Conservation (phyloP, 345 rosid genomes). For the Aurinia saxatilis region DNA sequence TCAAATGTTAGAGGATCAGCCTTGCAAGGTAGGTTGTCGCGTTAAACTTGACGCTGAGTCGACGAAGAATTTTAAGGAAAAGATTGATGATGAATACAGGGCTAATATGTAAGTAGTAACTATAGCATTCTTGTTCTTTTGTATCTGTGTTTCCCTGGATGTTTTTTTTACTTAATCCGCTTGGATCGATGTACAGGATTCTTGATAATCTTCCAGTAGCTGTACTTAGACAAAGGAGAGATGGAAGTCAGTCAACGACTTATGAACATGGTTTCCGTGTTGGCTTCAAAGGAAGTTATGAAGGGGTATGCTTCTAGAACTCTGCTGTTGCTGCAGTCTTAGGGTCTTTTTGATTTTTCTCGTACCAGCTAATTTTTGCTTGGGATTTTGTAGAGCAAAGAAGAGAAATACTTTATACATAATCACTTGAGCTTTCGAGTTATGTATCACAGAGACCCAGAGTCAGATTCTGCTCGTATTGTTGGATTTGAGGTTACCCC, state of each 20-base stretch:
- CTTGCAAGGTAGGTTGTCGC: slow-evolving; percentile 73
- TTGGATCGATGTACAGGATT: slow-evolving; percentile 53
- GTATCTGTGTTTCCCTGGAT: background rate
- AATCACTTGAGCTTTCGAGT: slow-evolving; percentile 95
- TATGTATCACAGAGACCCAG: slow-evolving; percentile 82
- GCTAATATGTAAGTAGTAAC: slow-evolving; percentile 71
- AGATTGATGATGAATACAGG: slow-evolving; percentile 88
- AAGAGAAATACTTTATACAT: slow-evolving; percentile 88
- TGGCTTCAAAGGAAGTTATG: slow-evolving; percentile 93
- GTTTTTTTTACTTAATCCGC: background rate
- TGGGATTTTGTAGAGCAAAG: slow-evolving; percentile 70
- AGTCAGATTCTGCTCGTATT: slow-evolving; percentile 79
- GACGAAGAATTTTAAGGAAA: slow-evolving; percentile 87
- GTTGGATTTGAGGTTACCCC: slow-evolving; percentile 97
- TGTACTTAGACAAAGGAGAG: slow-evolving; percentile 88
- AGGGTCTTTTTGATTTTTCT: background rate
- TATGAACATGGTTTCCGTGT: slow-evolving; percentile 95
- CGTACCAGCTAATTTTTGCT: slow-evolving; percentile 1
- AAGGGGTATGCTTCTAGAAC: slow-evolving; percentile 52
- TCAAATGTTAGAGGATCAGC: slow-evolving; percentile 80
- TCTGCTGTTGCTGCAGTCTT: slow-evolving; percentile 11
- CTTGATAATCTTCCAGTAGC: slow-evolving; percentile 98
- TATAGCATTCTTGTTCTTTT: background rate
- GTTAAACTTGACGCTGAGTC: slow-evolving; percentile 53
- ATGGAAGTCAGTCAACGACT: slow-evolving; percentile 74